Base-by-base conservation (phyloP, 2,329 filamentous ascomycete genomes). In the Penicillium sp. region DNA sequence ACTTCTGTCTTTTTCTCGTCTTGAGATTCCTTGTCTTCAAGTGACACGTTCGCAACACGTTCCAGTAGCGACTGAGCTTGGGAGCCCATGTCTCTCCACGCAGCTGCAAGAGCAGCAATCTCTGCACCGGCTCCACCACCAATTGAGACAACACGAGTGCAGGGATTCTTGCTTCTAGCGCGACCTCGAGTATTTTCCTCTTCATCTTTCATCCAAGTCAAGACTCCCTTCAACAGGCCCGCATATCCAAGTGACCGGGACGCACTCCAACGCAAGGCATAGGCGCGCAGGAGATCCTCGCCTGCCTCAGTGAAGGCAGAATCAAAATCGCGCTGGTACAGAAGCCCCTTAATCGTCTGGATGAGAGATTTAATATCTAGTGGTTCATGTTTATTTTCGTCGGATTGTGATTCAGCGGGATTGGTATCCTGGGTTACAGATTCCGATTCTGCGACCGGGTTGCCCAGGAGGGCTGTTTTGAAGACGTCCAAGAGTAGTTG, bases 221-320 rank as follows among this genome's bases (percentile, higher is more conserved):
- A 76, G 52, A 67, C 74, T 59, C 58, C 68, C 58, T 67, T 70
- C 25, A 87, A 79, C 16, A 87, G 69, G n/a, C 81, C 77, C n/a
- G 85, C 79, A 74, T 97, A 97, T 60, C 88, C 90, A 50, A 97
- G 76, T 0, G 91, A 89, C 50, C 94, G 82, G 50, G 89, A 88
- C 1, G 93, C 90, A 73, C 91, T 96, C 92, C 93, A 99, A 65
- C 94, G 80, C 51, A 90, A 84, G 9, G 91, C 90, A 77, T 99
- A 99, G 10, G 88, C 89, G 58, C 88, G 84, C 17, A 97, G 81
- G 64, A 88, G 83, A 42, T 88, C 84, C 53, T 84, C 80, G 43
- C 80, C 80, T 0, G 85, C 86, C 38, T 75, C 74, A 2, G 73
- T 66, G 75, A 97, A 99, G 0, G 93, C 93, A 16, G 79, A 77